Percentiles rank a stretch among this genome's conserved stretches.
These are phyloP conservation scores for Zygoascus bituminiphila DNA, from an alignment of 805 yeast species.

Conservation along the genomic window DNA sequence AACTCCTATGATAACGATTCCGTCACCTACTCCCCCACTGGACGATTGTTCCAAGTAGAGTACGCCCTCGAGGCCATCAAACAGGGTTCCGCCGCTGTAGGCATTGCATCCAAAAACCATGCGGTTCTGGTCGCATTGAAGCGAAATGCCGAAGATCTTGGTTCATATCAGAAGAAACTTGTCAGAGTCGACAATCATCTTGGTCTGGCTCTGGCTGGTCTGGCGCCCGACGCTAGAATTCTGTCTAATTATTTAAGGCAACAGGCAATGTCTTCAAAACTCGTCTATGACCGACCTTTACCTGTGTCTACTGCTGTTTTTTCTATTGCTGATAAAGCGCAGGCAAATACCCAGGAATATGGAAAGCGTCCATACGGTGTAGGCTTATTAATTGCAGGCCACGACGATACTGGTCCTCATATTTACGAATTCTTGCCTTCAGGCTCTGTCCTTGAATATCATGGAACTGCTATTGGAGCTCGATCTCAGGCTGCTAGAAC, in stretches of 20 bases:
- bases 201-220: constrained; percentile 94
- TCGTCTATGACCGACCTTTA: constrained; percentile 80
- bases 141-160: constrained; percentile 94
- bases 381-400: constrained; percentile 82
- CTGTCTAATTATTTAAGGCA: constrained; percentile 81
- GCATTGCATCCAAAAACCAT: constrained; percentile 74
- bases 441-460: constrained; percentile 85
- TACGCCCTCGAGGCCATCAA: constrained; percentile 93
- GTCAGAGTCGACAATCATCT: constrained; percentile 86
- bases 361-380: constrained; percentile 99
- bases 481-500: constrained; percentile 98
- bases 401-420: constrained; percentile 83
- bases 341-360: constrained; percentile 88
- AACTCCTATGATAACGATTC: constrained; percentile 98
- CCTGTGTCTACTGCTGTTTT: constrained; percentile 76
- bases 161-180: constrained; percentile 91
- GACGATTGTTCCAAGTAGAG: constrained; percentile 81
- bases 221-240: constrained; percentile 97
- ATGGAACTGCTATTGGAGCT: constrained; percentile 95
- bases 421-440: constrained; percentile 92
- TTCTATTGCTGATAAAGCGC: constrained; percentile 93
- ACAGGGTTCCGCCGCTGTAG: constrained; percentile 97
- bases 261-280: constrained; percentile 79
- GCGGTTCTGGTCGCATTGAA: constrained; percentile 91
- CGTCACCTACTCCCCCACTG: constrained; percentile 94